These are phyloP conservation scores for Annona cherimola DNA, from an alignment of 164 flowering plant species.

Conservation along the genomic window DNA sequence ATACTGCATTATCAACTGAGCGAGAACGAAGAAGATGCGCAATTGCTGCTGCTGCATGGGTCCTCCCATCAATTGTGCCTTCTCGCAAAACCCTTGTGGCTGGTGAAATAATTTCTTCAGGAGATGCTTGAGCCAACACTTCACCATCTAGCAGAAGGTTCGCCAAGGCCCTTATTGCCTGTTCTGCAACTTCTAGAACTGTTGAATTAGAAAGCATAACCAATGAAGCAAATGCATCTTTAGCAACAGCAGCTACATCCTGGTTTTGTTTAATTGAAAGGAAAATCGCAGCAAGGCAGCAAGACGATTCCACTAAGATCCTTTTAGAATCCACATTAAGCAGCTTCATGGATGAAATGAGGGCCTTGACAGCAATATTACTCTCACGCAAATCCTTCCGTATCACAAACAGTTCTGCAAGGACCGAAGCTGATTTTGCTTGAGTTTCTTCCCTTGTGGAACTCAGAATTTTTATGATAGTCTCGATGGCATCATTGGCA, in stretches of 20 bases:
- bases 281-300: conserved; percentile 91
- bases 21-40: conserved; percentile 69
- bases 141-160: conserved; percentile 81
- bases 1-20: conserved; percentile 42
- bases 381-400: conserved; percentile 95
- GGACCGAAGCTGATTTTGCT: conserved; percentile 81
- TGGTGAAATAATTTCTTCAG: conserved; percentile 75
- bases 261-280: conserved; percentile 76
- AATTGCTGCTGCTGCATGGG: conserved; percentile 94
- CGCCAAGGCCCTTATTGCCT: conserved; percentile 81
- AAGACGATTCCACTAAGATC: conserved; percentile 57
- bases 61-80: conserved; percentile 66
- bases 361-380: conserved; percentile 66
- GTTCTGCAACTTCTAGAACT: conserved; percentile 77
- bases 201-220: conserved; percentile 67
- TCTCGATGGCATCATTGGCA: conserved; percentile 93
- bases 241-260: conserved; percentile 75
- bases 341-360: conserved; percentile 60
- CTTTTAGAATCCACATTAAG: conserved; percentile 63
- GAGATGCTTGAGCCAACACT: conserved; percentile 54
- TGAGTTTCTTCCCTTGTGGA: conserved; percentile 87
- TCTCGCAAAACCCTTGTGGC: conserved; percentile 83
- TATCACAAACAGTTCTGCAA: conserved; percentile 70
- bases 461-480: conserved; percentile 76
- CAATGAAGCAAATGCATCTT: conserved; percentile 61